Percentiles rank a stretch among this genome's conserved stretches.
These are phyloP conservation scores for Goffeauzyma gilvescens DNA, from an alignment of 768 basidiomycete species.

Conservation along the genomic window DNA sequence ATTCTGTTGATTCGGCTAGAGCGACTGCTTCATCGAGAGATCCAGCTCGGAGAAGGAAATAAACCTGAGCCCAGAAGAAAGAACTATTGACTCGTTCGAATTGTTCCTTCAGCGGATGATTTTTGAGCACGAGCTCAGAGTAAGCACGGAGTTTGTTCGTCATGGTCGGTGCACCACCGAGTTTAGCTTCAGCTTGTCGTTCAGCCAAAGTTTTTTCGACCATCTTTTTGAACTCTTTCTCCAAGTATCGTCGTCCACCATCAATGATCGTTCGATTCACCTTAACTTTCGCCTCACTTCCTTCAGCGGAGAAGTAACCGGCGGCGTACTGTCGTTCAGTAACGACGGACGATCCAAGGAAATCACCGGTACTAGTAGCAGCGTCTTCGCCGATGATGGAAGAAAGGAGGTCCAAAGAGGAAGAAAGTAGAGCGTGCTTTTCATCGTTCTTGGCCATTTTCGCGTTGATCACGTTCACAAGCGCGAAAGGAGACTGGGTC, in stretches of 20 bases:
- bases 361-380: too few species aligned
- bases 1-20: slow-evolving; percentile 51
- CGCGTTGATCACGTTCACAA: slow-evolving; percentile 20
- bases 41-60: slow-evolving; percentile 74
- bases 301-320: slow-evolving; percentile 47
- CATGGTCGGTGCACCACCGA: slow-evolving; percentile 81
- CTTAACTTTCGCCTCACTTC: slow-evolving; percentile 43
- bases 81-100: slow-evolving; percentile 78
- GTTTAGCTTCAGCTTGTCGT: slow-evolving; percentile 58
- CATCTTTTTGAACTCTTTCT: slow-evolving; percentile 36
- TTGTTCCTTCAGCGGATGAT: slow-evolving; percentile 64
- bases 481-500: slow-evolving; percentile 19
- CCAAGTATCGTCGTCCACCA: slow-evolving; percentile 62
- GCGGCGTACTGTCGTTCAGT: slow-evolving; percentile 68
- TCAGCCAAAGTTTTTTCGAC: slow-evolving; percentile 65
- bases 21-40: slow-evolving; percentile 60
- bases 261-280: slow-evolving; percentile 55
- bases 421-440: slow-evolving; percentile 19
- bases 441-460: neutral
- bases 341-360: slow-evolving; percentile 44
- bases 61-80: slow-evolving; percentile 85
- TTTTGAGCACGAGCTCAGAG: slow-evolving; percentile 55
- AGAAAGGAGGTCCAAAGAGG: slow-evolving; percentile 30
- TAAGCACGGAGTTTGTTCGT: slow-evolving; percentile 80
- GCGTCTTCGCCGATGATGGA: slow-evolving; percentile 30